Evolutionary conservation across 768 basidiomycete genomes (phyloP), one percentile per base, ranked within the genome.

Genomic region (Amanita rimosa): DNA sequence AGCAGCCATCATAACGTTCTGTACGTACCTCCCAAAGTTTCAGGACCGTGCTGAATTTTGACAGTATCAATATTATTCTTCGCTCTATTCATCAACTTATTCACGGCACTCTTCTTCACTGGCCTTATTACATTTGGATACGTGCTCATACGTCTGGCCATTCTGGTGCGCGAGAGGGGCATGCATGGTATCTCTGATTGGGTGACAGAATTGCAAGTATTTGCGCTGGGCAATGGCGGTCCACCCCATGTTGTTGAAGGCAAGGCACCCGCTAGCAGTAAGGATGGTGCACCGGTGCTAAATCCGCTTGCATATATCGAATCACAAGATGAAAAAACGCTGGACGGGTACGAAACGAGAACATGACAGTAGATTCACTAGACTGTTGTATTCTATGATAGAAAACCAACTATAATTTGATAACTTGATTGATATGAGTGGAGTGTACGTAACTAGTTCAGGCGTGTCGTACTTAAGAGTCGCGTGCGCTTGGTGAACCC

Each of bases 41-140:
- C 21, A 29, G 29, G 7, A 9, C 27, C n/a, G 47, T 49, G 53
- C 46, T 43, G 2, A 41, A 19, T 19, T 38, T 35, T 22, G 11
- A 35, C 34, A 73, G 71, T 65, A 31, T 60, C 57, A 7, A 54
- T 67, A 48, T 58, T 72, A 24, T 53, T 65, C 13, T 55, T 64
- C 21, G 54, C 55, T 24, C 53, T 72, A 3, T 57, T 64, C 50
- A 60, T 59, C 14, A 59, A 64, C 6, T 55, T 68, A 44, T 49
- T 65, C 21, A 59, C 60, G 11, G 63, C 71, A 14, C 53, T 60
- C 46, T 60, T 66, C 56, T 49, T 63, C 26, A 69, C 72, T 22
- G 49, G 58, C 14, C 46, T 58, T 33, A 50, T 57, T 34, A 44
- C 65, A 31, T 58, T 53, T 38, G 53, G 58, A 38, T 73, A 70